Conservation (phyloP, 164 flowering plant genomes). For the Kingdonia uniflora region DNA sequence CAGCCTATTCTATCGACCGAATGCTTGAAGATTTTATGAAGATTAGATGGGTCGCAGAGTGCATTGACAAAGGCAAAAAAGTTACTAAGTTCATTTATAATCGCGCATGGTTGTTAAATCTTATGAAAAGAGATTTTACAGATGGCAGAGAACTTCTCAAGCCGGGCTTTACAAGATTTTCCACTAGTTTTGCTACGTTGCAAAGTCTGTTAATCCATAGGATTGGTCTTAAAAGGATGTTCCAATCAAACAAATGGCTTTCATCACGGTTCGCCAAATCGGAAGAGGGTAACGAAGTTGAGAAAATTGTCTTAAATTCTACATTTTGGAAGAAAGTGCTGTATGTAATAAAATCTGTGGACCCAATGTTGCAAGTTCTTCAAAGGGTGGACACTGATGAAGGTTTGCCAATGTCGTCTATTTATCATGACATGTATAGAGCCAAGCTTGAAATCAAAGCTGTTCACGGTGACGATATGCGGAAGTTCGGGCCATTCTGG, state of each 20-base stretch:
- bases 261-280: slow-evolving; percentile 44
- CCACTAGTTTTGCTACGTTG: slow-evolving; percentile 46
- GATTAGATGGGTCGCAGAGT: slow-evolving; percentile 52
- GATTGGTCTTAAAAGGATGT: slow-evolving; percentile 53
- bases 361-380: slow-evolving; percentile 56
- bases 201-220: slow-evolving; percentile 49
- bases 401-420: slow-evolving; percentile 43
- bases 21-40: slow-evolving; percentile 59
- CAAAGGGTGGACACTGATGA: slow-evolving; percentile 40
- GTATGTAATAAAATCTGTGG: slow-evolving; percentile 45
- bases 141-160: slow-evolving; percentile 62
- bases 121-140: slow-evolving; percentile 61
- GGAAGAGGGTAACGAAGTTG: slow-evolving; percentile 72
- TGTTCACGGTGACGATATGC: slow-evolving; percentile 55
- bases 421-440: slow-evolving; percentile 60
- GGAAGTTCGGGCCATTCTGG: slow-evolving; percentile 68
- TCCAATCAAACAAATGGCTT: slow-evolving; percentile 65
- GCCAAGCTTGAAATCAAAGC: slow-evolving; percentile 60
- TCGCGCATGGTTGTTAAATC: slow-evolving; percentile 48
- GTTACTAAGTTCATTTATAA: slow-evolving; percentile 72
- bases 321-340: slow-evolving; percentile 82
- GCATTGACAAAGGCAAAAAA: slow-evolving; percentile 53
- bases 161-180: slow-evolving; percentile 43
- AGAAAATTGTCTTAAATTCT: slow-evolving; percentile 46
- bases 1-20: slow-evolving; percentile 46